phyloP scores from a whole-genome alignment of 2,329 filamentous ascomycete species.

The Cladobotryum mycophilum region DNA sequence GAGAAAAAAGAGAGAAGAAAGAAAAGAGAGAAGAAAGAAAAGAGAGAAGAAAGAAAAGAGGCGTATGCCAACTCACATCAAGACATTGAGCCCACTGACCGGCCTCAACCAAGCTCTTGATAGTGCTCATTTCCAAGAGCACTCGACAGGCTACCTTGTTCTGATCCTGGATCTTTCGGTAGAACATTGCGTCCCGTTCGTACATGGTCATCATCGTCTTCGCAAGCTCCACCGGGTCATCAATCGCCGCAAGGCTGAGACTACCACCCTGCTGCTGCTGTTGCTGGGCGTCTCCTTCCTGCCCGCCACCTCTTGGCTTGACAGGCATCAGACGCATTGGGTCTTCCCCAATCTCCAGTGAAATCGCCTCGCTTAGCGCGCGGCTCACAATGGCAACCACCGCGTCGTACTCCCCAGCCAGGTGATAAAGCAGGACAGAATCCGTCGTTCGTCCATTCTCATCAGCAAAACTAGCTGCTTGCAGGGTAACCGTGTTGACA shows the following conservation, averaged over 20 bases:
- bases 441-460: slow-evolving; percentile 91
- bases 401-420: slow-evolving; percentile 90
- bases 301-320: slow-evolving; percentile 56
- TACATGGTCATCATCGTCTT: slow-evolving; percentile 59
- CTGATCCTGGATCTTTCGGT: slow-evolving; percentile 48
- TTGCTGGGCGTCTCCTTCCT: slow-evolving; percentile 31
- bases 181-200: slow-evolving; percentile 55
- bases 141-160: slow-evolving; percentile 52
- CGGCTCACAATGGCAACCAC: slow-evolving; percentile 89
- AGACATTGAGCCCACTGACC: slow-evolving; percentile 52
- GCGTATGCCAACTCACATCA: slow-evolving; percentile 43
- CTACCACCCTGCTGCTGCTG: slow-evolving; percentile 44
- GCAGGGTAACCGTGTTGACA: slow-evolving; percentile 83
- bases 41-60: slow-evolving; percentile 1
- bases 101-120: slow-evolving; percentile 50
- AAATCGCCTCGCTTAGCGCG: slow-evolving; percentile 81
- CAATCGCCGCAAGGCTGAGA: slow-evolving; percentile 54
- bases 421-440: slow-evolving; percentile 87
- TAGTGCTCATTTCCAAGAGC: slow-evolving; percentile 54
- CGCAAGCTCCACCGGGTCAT: slow-evolving; percentile 55
- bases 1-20: too few relatives aligned
- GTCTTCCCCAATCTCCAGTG: slow-evolving; percentile 77
- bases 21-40: neutral
- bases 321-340: slow-evolving; percentile 72
- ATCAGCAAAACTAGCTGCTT: slow-evolving; percentile 87